Percentiles rank a stretch among this genome's conserved stretches.
These are phyloP conservation scores for Camillea tinctor DNA, from an alignment of 2,329 filamentous ascomycete genomes.

Conservation along the genomic window DNA sequence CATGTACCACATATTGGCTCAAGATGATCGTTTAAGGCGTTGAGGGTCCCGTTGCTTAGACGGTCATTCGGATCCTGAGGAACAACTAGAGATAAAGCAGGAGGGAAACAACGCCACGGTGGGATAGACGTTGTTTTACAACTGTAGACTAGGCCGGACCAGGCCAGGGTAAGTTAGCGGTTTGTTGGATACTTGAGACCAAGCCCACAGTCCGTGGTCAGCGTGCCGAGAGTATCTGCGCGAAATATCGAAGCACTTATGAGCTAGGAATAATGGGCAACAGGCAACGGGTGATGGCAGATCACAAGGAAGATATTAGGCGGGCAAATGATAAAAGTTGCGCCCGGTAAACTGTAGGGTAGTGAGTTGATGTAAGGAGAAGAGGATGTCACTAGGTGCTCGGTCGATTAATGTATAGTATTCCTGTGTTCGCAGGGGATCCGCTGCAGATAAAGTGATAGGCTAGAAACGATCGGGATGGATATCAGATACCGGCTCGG, in stretches of 20 bases:
- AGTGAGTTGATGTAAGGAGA: slow-evolving; percentile 11
- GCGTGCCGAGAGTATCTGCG: slow-evolving; percentile 9
- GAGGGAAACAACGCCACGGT: not conserved
- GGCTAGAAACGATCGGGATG: slow-evolving; percentile 26
- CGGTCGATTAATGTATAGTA: slow-evolving; percentile 10
- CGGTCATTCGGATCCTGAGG: not conserved
- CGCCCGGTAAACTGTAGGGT: slow-evolving; percentile 16
- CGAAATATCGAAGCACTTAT: slow-evolving; percentile 8
- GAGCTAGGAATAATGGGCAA: slow-evolving; percentile 2
- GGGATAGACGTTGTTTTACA: not conserved
- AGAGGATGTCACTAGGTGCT: slow-evolving; percentile 2
- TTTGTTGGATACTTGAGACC: not conserved
- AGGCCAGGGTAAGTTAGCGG: too few relatives aligned
- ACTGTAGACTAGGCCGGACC: too few relatives aligned
- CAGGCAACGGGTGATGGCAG: slow-evolving; percentile 7
- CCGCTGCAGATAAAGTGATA: slow-evolving; percentile 32
- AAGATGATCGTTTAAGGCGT: not conserved
- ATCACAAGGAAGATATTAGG: slow-evolving; percentile 20
- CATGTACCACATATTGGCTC: slow-evolving; percentile 7
- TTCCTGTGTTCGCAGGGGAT: slow-evolving; percentile 17
- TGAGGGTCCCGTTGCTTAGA: not conserved
- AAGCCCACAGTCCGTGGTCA: slow-evolving; percentile 19
- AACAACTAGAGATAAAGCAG: not conserved
- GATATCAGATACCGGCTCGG: slow-evolving; percentile 20
- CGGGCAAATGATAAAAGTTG: slow-evolving; percentile 4